Base-by-base conservation (phyloP, 2,329 filamentous ascomycete species). In the Aspergillus sp. region DNA sequence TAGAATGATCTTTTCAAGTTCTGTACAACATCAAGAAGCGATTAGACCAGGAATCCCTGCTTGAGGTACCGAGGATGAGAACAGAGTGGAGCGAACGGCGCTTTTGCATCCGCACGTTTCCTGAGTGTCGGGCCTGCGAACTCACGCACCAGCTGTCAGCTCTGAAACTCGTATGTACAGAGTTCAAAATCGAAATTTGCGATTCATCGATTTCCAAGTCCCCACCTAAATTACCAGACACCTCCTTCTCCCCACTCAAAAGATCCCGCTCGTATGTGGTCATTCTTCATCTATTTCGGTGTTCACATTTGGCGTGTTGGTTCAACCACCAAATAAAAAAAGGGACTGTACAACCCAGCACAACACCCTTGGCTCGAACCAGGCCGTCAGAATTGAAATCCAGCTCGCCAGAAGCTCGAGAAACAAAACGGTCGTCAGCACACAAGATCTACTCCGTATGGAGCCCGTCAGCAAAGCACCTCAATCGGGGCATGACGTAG, bases 111-210 rank as follows among this genome's bases (percentile, higher is more conserved):
- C 66, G 70, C 66, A 68, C 71, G 72, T 60, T 73, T 75, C 73
- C 73, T 72, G 68, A 71, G 67, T 74, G 72, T 74, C 72, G 73
- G 73, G 72, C 71, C 70, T 68, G 63, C 69, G 66, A 69, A 71
- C 68, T 57, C 53, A 63, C 53, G 51, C 51, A 67, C 66, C 67
- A 63, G 55, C 57, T 64, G 65, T 66, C 64, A 65, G 23, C n/a
- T 38, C 52, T 5, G 13, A 41, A 41, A 41, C 34, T 15, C 25
- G 25, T 28, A 28, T 28, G 25, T 41, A 13, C 34, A 13, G 9
- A 41, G 4, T 41, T 15, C 34, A 41, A 15, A 41, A 17, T 5
- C 11, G 9, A 41, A 41, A 41, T 41, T 41, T 41, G 6, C 34
- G 11, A 41, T 15, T 41, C 34, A 41, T 41, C 34, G 34, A 41